A percentile compares a stretch with the other conserved stretches of the same genome.
These are phyloP conservation scores for Globisporangium spinosum DNA, from an alignment of 352 stramenopile genomes.

Conservation along the genomic window DNA sequence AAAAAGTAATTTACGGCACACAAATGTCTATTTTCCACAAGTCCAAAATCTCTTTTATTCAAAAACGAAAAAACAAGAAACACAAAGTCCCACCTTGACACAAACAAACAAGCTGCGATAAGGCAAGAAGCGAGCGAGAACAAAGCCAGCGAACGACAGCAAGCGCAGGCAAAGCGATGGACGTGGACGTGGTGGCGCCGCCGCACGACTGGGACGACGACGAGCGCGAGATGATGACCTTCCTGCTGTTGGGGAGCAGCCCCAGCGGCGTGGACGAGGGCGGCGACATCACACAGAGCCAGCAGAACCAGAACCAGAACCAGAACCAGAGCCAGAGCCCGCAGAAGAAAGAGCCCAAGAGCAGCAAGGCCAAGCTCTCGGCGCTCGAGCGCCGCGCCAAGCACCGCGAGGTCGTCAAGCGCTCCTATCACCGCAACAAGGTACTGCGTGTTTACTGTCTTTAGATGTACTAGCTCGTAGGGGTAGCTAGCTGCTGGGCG, in stretches of 20 bases:
- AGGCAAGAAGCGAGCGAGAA: not conserved
- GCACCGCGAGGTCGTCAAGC: slow-evolving; percentile 68
- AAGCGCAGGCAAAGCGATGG: not conserved
- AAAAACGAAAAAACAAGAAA: not conserved
- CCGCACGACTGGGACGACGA: slow-evolving; percentile 18
- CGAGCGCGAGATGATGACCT: slow-evolving; percentile 17
- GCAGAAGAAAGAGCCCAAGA: not conserved
- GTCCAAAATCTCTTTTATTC: too few species aligned
- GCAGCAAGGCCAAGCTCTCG: slow-evolving; percentile 35
- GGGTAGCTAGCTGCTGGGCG: not conserved
- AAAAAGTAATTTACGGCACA: too few species aligned
- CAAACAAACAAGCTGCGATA: not conserved
- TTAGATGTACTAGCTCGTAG: not conserved
- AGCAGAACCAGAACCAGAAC: not conserved
- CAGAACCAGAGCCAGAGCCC: not conserved
- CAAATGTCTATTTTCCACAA: too few species aligned
- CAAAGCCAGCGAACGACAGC: not conserved
- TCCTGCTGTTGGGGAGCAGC: slow-evolving; percentile 13
- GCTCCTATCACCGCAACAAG: slow-evolving; percentile 78
- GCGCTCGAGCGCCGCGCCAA: slow-evolving; percentile 48
- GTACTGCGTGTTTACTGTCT: slow-evolving; percentile 18
- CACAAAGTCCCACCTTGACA: not conserved
- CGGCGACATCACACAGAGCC: not conserved
- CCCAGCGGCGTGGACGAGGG: slow-evolving; percentile 14
- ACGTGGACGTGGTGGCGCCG: slow-evolving; percentile 1